Evolutionary conservation across 2,329 filamentous ascomycete genomes (phyloP).

Genomic region (Trichoderma sp.): DNA sequence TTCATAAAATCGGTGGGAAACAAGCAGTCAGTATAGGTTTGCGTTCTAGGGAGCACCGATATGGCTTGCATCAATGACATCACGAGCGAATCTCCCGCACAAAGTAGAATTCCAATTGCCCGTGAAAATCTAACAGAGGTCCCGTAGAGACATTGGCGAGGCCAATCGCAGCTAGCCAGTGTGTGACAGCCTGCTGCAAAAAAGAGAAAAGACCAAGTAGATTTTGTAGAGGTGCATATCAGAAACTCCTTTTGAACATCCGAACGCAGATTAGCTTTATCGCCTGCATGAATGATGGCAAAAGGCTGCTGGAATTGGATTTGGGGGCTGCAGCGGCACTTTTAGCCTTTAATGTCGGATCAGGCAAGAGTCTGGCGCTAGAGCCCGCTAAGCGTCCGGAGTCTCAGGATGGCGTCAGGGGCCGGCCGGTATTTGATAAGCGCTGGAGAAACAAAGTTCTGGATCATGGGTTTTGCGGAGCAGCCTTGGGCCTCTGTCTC

Average conservation of each 20-base stretch:
- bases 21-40: background rate
- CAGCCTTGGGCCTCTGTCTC: background rate
- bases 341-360: background rate
- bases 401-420: conserved; percentile 14
- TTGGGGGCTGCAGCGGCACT: background rate
- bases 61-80: background rate
- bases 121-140: background rate
- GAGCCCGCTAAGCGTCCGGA: conserved; percentile 6
- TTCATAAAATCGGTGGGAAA: background rate
- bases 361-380: conserved; percentile 5
- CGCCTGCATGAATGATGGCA: background rate
- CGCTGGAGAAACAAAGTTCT: conserved; percentile 7
- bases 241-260: background rate
- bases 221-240: background rate
- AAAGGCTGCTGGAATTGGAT: background rate
- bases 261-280: background rate
- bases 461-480: background rate
- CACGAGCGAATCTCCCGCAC: background rate
- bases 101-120: background rate
- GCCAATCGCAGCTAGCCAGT: background rate
- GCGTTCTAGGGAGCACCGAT: background rate
- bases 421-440: background rate
- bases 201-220: background rate
- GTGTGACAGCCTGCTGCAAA: background rate
- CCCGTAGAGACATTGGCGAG: background rate